Conservation (phyloP, 768 basidiomycete species). For the Exsudoporus frostii region DNA sequence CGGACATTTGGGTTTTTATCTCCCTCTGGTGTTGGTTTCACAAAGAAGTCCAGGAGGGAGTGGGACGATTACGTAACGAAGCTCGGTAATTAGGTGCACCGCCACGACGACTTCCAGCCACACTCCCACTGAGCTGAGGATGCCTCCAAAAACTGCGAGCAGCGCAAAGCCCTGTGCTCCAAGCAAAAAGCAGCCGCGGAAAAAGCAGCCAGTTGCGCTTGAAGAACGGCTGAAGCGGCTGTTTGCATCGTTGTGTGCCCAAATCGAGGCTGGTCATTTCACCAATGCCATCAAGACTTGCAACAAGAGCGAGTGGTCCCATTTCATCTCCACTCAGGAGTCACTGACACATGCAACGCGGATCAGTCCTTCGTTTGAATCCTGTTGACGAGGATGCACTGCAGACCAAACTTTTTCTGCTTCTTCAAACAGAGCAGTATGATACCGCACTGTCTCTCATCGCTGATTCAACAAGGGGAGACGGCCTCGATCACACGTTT, state of each 20-base stretch:
- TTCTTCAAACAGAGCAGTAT: constrained; percentile 86
- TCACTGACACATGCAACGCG: constrained; percentile 16
- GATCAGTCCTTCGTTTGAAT: constrained; percentile 65
- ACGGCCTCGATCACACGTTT: constrained; percentile 38
- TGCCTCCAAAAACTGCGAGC: constrained; percentile 19
- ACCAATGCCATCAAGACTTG: constrained; percentile 86
- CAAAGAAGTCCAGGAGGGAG: background rate
- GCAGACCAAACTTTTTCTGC: constrained; percentile 82
- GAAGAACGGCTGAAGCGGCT: constrained; percentile 47
- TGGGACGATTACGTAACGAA: constrained; percentile 18
- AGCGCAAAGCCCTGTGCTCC: constrained; percentile 3
- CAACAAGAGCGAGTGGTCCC: constrained; percentile 69
- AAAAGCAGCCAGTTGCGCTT: constrained; percentile 21
- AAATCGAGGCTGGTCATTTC: constrained; percentile 88
- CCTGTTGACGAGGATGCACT: constrained; percentile 68
- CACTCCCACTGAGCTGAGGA: constrained; percentile 1
- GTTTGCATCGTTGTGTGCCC: constrained; percentile 78
- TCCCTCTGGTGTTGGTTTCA: background rate
- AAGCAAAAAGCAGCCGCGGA: constrained; percentile 12
- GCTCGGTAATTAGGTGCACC: constrained; percentile 22
- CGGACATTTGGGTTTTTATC: constrained; percentile 42
- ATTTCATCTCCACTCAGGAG: constrained; percentile 21
- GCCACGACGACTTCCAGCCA: constrained; percentile 3
- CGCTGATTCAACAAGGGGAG: constrained; percentile 16
- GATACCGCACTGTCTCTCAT: constrained; percentile 62